Base-by-base conservation (phyloP, 306 rosid genomes). In the Calophaca sinica region DNA sequence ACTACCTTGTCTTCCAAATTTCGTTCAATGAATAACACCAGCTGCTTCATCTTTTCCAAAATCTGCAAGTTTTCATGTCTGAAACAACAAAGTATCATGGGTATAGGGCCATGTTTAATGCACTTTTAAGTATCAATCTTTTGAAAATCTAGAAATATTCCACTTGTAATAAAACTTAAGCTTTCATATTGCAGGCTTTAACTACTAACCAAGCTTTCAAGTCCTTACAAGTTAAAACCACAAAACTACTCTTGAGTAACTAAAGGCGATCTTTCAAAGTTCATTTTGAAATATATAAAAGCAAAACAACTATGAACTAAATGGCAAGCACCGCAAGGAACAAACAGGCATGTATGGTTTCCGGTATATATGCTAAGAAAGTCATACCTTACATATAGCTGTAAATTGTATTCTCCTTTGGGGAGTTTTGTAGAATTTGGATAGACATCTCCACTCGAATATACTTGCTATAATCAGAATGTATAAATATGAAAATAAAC, bases 21-120 rank as follows among this genome's bases (percentile, higher is more conserved):
- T 81, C 86, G 82, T 70, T 94, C 96, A 57, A 94, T 82, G 80
- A 94, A 94, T 73, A 94, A 73, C 77, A 94, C 88, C 87, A 91
- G 72, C 70, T 94, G 98, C 89, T 94, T 94, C 89, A 91, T 67
- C 73, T 90, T 94, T 84, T 94, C 98, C 90, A 94, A 79, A 86
- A 81, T 81, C 59, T 86, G 97, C 85, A 92, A 77, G 55, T 86
- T 84, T 71, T 91, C 98, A 57, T 94, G 98, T 87, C 98, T 94
- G 89, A 53, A 86, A 86, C 45, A 81, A 69, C 57, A 79, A 70
- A 62, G 28, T 66, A 71, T 41, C 66, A 64, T 7, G 67, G 62
- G 7, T 39, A 39, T 50, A 62, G 44, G 72, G 51, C 57, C 61
- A 51, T 7, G 66, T 38, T 53, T 45, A 65, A 65, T 42, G 20